Conservation (phyloP, 345 rosid species). For the Eucalyptus albens region DNA sequence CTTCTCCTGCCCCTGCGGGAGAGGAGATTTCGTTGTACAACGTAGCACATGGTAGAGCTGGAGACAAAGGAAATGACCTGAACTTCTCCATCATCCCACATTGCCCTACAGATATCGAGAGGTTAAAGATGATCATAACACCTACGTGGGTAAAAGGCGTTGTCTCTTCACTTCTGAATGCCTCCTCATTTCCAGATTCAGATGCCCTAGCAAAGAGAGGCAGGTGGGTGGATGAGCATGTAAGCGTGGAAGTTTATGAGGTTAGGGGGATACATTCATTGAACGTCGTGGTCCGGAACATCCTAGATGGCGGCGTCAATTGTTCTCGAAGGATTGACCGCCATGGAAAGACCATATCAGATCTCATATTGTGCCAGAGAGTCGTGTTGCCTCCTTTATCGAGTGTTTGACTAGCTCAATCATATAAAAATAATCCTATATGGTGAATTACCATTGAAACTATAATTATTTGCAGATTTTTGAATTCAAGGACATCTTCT, state of each 20-base stretch:
- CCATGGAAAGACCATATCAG: conserved; percentile 76
- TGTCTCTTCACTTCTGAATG: conserved; percentile 34
- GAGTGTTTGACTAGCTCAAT: not conserved
- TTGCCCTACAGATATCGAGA: conserved; percentile 37
- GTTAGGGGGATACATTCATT: conserved; percentile 56
- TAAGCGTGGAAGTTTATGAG: conserved; percentile 65
- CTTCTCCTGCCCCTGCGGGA: conserved; percentile 43
- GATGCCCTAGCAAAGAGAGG: conserved; percentile 20
- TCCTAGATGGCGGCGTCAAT: conserved; percentile 84
- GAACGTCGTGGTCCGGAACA: conserved; percentile 66
- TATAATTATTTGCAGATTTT: not conserved
- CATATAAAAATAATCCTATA: not conserved
- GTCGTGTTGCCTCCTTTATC: conserved; percentile 36
- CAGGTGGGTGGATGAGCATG: conserved; percentile 18
- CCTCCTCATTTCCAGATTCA: conserved; percentile 25
- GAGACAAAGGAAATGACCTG: conserved; percentile 83
- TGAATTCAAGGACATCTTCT: not conserved
- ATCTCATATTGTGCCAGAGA: conserved; percentile 56
- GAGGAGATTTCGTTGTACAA: conserved; percentile 50
- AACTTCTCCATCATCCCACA: conserved; percentile 82
- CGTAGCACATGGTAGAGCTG: conserved; percentile 69
- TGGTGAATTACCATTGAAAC: not conserved
- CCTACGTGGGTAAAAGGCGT: conserved; percentile 60
- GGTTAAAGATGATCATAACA: conserved; percentile 52
- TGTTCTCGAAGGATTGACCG: conserved; percentile 90